Evolutionary conservation across 768 basidiomycete genomes (phyloP).

Genomic region (Boletus pseudo-olivaceus): DNA sequence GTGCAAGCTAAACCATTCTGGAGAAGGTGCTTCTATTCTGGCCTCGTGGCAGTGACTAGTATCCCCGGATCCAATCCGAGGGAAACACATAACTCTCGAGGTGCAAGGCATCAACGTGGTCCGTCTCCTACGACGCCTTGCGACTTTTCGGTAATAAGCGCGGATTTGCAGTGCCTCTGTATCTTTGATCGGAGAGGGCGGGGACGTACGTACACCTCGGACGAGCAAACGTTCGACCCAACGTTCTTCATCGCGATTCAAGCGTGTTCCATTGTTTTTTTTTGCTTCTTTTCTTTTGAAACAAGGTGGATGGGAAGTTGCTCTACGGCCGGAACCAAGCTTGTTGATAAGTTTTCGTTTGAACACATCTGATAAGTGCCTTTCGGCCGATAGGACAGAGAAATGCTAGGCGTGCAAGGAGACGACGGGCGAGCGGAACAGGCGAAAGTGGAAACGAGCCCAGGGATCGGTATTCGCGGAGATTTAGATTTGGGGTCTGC

Average conservation of each 20-base stretch:
- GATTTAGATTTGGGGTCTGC: constrained; percentile 19
- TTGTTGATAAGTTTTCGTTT: background rate
- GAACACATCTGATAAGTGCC: constrained; percentile 4
- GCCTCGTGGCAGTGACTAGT: background rate
- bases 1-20: background rate
- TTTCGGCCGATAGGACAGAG: constrained; percentile 3
- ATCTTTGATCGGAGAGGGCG: constrained; percentile 9
- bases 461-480: constrained; percentile 16
- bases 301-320: constrained; percentile 1
- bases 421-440: background rate
- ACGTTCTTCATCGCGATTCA: constrained; percentile 1
- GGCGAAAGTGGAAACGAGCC: background rate
- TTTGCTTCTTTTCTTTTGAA: background rate
- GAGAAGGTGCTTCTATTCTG: background rate
- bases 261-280: background rate
- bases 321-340: background rate
- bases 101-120: constrained; percentile 11
- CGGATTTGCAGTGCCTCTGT: constrained; percentile 1
- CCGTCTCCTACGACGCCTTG: constrained; percentile 4
- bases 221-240: background rate
- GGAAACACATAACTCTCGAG: background rate
- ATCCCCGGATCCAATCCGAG: background rate
- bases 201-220: background rate
- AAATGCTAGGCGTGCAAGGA: constrained; percentile 4
- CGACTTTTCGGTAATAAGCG: constrained; percentile 7